Evolutionary conservation across 805 yeast genomes (phyloP).

Genomic region (Candida vartiovaarae): DNA sequence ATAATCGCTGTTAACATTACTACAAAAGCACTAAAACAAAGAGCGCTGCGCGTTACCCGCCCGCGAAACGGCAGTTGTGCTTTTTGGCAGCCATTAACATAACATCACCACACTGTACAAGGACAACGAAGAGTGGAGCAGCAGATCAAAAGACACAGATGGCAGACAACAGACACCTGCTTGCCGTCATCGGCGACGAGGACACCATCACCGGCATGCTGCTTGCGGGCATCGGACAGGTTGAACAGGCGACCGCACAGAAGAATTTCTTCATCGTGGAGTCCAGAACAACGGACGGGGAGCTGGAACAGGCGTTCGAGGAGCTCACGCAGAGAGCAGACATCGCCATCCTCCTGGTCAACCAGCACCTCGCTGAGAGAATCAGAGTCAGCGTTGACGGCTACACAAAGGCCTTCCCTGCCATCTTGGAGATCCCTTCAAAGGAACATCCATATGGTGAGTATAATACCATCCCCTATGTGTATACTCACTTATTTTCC

Average conservation of each 20-base stretch:
- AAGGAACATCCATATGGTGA: conserved; percentile 86
- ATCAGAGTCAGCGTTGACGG: conserved; percentile 78
- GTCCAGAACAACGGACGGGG: conserved; percentile 69
- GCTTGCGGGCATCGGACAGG: conserved; percentile 92
- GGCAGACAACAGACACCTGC: conserved; percentile 55
- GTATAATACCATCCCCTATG: neutral
- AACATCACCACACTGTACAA: too few species aligned
- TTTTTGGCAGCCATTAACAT: too few species aligned
- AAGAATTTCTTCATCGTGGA: conserved; percentile 80
- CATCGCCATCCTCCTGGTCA: conserved; percentile 86
- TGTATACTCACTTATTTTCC: neutral
- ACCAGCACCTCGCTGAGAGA: conserved; percentile 90
- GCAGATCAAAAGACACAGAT: neutral
- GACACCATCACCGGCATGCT: conserved; percentile 95
- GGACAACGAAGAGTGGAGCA: too few species aligned
- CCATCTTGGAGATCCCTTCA: conserved; percentile 92
- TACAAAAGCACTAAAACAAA: too few species aligned
- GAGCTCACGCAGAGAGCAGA: conserved; percentile 71
- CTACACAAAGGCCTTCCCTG: conserved; percentile 90
- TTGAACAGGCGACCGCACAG: conserved; percentile 43
- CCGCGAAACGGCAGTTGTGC: too few species aligned
- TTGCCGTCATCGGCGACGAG: conserved; percentile 96
- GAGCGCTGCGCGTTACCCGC: too few species aligned
- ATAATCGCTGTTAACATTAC: too few species aligned
- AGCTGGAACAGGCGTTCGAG: conserved; percentile 67